Percentiles rank a stretch among this genome's conserved stretches.
Evolutionary conservation across 2,329 filamentous ascomycete genomes (phyloP).

Genomic region (Alternaria sp.): DNA sequence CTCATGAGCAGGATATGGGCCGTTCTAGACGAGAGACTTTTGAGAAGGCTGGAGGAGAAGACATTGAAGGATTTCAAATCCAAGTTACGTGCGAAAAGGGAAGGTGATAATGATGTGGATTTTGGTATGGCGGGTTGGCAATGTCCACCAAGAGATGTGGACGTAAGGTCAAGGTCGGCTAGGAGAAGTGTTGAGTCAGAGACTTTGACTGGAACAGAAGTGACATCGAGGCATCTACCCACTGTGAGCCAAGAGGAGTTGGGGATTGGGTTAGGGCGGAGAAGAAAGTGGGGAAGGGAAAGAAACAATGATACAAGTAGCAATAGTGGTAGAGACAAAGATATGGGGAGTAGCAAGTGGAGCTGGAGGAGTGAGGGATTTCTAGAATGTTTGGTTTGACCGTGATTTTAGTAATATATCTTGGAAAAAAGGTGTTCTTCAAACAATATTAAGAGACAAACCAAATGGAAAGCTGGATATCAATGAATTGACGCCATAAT

Average conservation of each 20-base stretch:
- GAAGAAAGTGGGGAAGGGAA: not conserved
- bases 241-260: not conserved
- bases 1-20: not conserved
- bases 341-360: not conserved
- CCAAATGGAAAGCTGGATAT: not conserved
- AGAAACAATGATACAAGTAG: not conserved
- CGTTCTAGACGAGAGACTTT: not conserved
- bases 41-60: not conserved
- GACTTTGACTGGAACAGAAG: not conserved
- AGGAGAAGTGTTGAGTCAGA: not conserved
- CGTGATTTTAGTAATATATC: not conserved
- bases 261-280: not conserved
- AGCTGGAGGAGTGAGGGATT: not conserved
- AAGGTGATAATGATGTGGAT: accelerated
- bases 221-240: not conserved
- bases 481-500: not conserved
- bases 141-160: not conserved
- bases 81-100: not conserved
- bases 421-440: not conserved
- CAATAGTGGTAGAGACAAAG: not conserved
- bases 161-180: not conserved
- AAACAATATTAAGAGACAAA: not conserved
- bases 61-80: too few species aligned
- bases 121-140: not conserved
- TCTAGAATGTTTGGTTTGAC: not conserved